Evolutionary conservation across 2,329 filamentous ascomycete species (phyloP).

Genomic region (Xylaria sp.): DNA sequence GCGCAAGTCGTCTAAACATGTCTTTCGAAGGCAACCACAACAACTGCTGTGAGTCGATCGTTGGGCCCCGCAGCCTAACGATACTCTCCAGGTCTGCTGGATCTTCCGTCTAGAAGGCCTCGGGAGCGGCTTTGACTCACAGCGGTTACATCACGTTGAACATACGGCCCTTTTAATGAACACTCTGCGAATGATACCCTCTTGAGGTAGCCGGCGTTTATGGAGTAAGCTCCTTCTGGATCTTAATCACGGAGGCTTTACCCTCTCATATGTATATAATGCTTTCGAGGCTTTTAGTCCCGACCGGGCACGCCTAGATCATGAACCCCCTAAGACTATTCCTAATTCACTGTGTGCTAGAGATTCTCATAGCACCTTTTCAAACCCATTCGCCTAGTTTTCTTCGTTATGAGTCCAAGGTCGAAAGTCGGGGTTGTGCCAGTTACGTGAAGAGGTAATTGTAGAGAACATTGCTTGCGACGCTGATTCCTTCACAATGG

Average conservation of each 20-base stretch:
- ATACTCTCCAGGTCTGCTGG: background rate
- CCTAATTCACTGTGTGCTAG: too few species aligned
- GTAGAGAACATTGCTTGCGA: too few species aligned
- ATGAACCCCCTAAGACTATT: background rate
- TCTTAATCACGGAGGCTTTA: background rate
- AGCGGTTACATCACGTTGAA: background rate
- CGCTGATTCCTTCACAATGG: too few species aligned
- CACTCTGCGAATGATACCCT: conserved; percentile 10
- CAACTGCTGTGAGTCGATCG: background rate
- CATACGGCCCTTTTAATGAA: background rate
- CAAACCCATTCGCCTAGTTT: background rate
- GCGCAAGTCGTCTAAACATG: background rate
- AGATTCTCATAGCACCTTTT: background rate
- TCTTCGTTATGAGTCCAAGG: too few species aligned
- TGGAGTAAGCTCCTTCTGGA: background rate
- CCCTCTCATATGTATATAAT: background rate
- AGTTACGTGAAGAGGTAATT: too few species aligned
- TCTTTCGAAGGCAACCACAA: background rate
- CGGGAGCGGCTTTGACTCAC: background rate
- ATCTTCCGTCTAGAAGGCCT: background rate
- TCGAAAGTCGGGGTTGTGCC: too few species aligned
- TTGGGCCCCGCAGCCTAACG: background rate
- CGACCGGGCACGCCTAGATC: background rate
- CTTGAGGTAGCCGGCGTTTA: conserved; percentile 6
- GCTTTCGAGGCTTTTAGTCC: background rate